phyloP scores from a whole-genome alignment of 352 stramenopile species.

The Phytophthora megakarya region DNA sequence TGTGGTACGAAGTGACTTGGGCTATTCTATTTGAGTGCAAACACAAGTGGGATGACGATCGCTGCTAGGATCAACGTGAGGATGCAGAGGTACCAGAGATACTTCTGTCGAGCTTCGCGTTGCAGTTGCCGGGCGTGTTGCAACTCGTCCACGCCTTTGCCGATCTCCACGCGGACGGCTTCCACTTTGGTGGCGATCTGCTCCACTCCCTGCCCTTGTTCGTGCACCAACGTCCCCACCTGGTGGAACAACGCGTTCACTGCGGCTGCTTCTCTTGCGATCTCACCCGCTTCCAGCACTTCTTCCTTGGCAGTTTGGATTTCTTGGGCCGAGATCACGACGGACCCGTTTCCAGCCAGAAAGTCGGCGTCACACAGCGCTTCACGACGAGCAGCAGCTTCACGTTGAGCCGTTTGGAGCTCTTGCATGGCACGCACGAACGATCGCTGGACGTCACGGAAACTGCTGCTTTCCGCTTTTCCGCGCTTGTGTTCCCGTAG shows the following conservation, averaged over 20 bases:
- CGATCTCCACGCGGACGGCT: slow-evolving; percentile 73
- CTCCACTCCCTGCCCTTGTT: slow-evolving; percentile 73
- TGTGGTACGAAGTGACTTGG: neutral
- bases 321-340: slow-evolving; percentile 58
- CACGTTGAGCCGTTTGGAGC: slow-evolving; percentile 66
- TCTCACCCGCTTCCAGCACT: slow-evolving; percentile 65
- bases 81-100: slow-evolving; percentile 51
- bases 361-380: slow-evolving; percentile 77
- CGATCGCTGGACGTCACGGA: slow-evolving; percentile 56
- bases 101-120: slow-evolving; percentile 66
- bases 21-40: slow-evolving; percentile 39
- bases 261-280: slow-evolving; percentile 63
- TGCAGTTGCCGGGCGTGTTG: slow-evolving; percentile 66
- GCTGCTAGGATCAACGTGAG: slow-evolving; percentile 41
- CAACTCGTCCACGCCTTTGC: slow-evolving; percentile 69
- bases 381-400: slow-evolving; percentile 57
- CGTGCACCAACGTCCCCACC: slow-evolving; percentile 60
- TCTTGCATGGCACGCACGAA: slow-evolving; percentile 77
- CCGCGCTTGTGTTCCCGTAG: slow-evolving; percentile 67
- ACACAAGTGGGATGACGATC: slow-evolving; percentile 60
- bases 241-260: slow-evolving; percentile 77
- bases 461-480: slow-evolving; percentile 49
- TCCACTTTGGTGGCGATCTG: slow-evolving; percentile 80
- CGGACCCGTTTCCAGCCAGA: slow-evolving; percentile 43
- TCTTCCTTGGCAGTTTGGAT: slow-evolving; percentile 82